These are phyloP conservation scores for Fusarium fujikuroi DNA, from an alignment of 2,329 filamentous ascomycete species.

Conservation along the genomic window DNA sequence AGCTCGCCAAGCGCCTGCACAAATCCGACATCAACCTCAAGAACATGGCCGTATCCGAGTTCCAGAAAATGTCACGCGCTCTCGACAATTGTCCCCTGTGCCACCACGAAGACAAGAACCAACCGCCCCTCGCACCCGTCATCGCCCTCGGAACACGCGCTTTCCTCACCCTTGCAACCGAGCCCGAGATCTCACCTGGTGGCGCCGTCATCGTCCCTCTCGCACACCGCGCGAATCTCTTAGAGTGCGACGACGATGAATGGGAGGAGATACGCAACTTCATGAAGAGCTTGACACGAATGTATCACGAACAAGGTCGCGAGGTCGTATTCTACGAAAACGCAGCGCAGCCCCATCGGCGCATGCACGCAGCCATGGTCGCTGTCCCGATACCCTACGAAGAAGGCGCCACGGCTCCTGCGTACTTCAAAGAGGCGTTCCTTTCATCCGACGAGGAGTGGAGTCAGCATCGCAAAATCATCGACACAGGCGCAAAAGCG, in stretches of 20 bases:
- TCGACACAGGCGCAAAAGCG: slow-evolving; percentile 80
- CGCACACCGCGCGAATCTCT: slow-evolving; percentile 84
- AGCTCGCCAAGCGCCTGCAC: slow-evolving; percentile 86
- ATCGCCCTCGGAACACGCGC: slow-evolving; percentile 86
- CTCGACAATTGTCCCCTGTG: slow-evolving; percentile 91
- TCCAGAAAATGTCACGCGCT: slow-evolving; percentile 87
- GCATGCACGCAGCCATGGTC: slow-evolving; percentile 85
- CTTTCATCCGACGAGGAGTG: slow-evolving; percentile 90
- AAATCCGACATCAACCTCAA: slow-evolving; percentile 89
- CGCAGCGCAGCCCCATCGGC: slow-evolving; percentile 81
- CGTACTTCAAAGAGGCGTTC: slow-evolving; percentile 96
- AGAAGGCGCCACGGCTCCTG: slow-evolving; percentile 89
- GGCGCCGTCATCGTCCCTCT: slow-evolving; percentile 90
- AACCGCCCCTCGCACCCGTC: slow-evolving; percentile 83
- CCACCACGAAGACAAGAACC: slow-evolving; percentile 83
- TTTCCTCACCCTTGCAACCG: slow-evolving; percentile 88
- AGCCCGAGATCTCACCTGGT: slow-evolving; percentile 85
- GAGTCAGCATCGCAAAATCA: slow-evolving; percentile 94
- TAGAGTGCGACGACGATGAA: slow-evolving; percentile 99
- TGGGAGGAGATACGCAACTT: slow-evolving; percentile 99
- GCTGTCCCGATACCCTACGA: slow-evolving; percentile 90
- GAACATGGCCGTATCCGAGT: slow-evolving; percentile 86
- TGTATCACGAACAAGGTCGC: slow-evolving; percentile 93
- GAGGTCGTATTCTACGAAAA: slow-evolving; percentile 99
- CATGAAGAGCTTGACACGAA: slow-evolving; percentile 93